A percentile compares a stretch with the other conserved stretches of the same genome.
Evolutionary conservation across 768 basidiomycete genomes (phyloP).

Genomic region (Ramaria sp.): DNA sequence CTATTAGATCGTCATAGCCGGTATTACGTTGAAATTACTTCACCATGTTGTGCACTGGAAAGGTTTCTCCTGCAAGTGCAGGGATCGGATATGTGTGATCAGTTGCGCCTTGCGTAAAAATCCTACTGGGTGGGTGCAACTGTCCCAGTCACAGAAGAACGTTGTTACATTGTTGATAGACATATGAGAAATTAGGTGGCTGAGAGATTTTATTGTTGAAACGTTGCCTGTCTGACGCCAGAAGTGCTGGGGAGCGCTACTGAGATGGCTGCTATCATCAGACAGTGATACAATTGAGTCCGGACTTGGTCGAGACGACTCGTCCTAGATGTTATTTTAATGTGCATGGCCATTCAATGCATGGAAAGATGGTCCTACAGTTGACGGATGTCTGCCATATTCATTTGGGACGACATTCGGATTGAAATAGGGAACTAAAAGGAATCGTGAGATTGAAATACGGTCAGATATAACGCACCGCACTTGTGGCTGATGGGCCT

Average conservation of each 20-base stretch:
- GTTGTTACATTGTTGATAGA: background rate
- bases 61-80: slow-evolving; percentile 5
- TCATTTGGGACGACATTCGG: too few species aligned
- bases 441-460: too few species aligned
- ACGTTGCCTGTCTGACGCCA: background rate
- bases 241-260: background rate
- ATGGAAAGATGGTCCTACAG: too few species aligned
- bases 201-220: background rate
- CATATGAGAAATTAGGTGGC: background rate
- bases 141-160: background rate
- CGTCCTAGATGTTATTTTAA: too few species aligned
- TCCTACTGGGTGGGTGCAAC: background rate
- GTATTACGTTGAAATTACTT: too few species aligned
- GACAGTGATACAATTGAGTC: background rate
- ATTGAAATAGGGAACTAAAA: too few species aligned
- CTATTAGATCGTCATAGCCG: background rate
- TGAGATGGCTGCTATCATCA: background rate
- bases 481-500: too few species aligned
- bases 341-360: too few species aligned
- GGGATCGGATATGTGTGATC: slow-evolving; percentile 4
- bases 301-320: background rate
- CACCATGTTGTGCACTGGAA: slow-evolving; percentile 7
- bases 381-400: too few species aligned
- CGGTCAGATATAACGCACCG: too few species aligned
- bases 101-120: slow-evolving; percentile 4